Base-by-base conservation (phyloP, 116 monocot species). In the Trichopus zeylanicus region DNA sequence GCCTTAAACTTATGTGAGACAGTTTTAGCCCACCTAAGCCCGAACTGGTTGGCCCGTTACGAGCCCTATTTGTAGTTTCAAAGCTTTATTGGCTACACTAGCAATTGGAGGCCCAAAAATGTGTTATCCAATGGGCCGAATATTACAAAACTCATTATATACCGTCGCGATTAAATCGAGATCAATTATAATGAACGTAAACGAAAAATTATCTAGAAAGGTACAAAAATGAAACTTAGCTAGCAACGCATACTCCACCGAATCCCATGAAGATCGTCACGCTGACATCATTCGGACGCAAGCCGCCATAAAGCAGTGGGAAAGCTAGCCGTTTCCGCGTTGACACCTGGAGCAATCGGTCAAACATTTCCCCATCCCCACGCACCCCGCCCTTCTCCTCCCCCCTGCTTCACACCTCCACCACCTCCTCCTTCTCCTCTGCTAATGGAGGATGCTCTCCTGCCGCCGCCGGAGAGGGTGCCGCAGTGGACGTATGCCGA, bases 401-500 rank as follows among this genome's bases (percentile, higher is more conserved):
- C 18, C 63, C 46, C 66, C 46, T 22, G 57, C 51, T 38, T 37
- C 58, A 39, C 3, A 15, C 32, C 31, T 61, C 13, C 16, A 33
- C 68, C 53, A 53, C 61, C 42, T 34, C 49, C 32, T 57, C 29
- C 26, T 29, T 51, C 46, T 29, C 49, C 33, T 26, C 57, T 20
- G 31, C 21, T 42, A 16, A 34, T 63, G 46, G 55, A 25, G 26
- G 53, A 32, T 21, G 53, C 6, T 49, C 60, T 20, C 26, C 13
- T 35, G 51, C 6, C 20, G 30, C 12, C 10, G 26, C 29, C 46
- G 39, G 55, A 62, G 49, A 56, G 78, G 26, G 46, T 91, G 3
- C 81, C 75, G 0, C 95, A 95, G 56, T 95, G 95, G 95, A 81
- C 32, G 21, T 67, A 64, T 6, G 67, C n/a, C 5, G 95, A 95